Evolutionary conservation across 257 asterid genomes (phyloP).

Genomic region (Solanum pennellii): DNA sequence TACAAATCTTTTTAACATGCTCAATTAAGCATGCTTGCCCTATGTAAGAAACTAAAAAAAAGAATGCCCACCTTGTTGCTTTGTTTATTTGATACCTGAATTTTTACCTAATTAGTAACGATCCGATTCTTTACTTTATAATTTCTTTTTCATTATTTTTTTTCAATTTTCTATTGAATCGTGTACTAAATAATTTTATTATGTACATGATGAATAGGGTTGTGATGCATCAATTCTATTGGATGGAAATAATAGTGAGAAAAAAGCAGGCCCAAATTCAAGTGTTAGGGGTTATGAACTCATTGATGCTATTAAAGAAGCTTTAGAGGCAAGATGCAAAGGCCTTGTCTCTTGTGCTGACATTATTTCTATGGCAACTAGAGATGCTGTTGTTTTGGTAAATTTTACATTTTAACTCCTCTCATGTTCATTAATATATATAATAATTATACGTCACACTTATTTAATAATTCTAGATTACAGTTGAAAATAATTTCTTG

Average conservation of each 20-base stretch:
- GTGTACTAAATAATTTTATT: neutral
- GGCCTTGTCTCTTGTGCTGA: constrained; percentile 59
- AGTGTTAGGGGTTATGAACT: constrained; percentile 45
- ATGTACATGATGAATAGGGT: constrained; percentile 18
- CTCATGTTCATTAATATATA: no score
- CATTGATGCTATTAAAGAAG: constrained; percentile 39
- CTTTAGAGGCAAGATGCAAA: constrained; percentile 29
- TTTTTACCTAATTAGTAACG: no score
- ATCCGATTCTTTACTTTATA: no score
- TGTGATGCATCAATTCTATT: constrained; percentile 58
- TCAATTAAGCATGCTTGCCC: neutral
- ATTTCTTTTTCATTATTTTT: no score
- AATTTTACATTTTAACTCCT: neutral
- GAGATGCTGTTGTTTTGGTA: constrained; percentile 46
- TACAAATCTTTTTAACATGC: neutral
- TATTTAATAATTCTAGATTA: no score
- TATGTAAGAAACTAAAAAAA: neutral
- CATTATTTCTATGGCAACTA: constrained; percentile 45
- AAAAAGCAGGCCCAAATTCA: constrained; percentile 29
- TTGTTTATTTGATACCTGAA: neutral
- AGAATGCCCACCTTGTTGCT: neutral
- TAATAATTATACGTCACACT: neutral
- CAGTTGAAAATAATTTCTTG: no score
- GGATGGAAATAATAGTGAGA: constrained; percentile 36
- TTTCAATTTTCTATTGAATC: no score